Conservation (phyloP, 2,329 filamentous ascomycete genomes). For the Moelleriella libera region DNA sequence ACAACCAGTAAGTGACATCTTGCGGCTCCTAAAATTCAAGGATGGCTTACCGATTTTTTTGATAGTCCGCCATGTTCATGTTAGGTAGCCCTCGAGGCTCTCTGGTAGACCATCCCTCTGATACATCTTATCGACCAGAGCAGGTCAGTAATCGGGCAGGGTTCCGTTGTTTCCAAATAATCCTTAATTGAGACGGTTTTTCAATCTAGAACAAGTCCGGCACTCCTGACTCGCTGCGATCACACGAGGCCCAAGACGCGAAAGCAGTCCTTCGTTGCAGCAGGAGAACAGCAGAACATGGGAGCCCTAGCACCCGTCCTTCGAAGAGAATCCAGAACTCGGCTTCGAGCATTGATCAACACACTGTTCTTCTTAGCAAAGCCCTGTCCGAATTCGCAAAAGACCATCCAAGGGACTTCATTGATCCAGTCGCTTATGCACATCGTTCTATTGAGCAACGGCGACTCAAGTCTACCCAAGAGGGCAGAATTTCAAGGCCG, state of each 20-base stretch:
- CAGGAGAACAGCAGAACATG: no score
- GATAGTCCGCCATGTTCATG: not conserved
- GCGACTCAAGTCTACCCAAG: conserved; percentile 1
- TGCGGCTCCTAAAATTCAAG: not conserved
- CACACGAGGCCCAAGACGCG: no score
- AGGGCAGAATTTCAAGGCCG: conserved; percentile 51
- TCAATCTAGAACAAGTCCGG: no score
- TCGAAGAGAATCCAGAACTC: no score
- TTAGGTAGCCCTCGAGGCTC: not conserved
- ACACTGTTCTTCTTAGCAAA: conserved; percentile 1
- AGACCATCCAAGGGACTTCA: not conserved
- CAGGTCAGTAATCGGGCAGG: not conserved
- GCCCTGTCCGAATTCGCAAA: conserved; percentile 2
- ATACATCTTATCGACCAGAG: not conserved
- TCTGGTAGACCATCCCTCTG: not conserved
- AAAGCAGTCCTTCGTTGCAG: no score
- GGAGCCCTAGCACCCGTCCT: no score
- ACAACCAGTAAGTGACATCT: not conserved
- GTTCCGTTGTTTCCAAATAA: no score
- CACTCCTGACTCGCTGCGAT: no score
- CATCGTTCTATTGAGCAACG: conserved; percentile 3
- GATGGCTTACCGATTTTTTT: not conserved
- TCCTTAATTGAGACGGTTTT: no score
- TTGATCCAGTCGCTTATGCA: conserved; percentile 2
- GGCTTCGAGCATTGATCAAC: no score